These are phyloP conservation scores for Starmerella bombicola DNA, from an alignment of 805 yeast genomes.

Conservation along the genomic window DNA sequence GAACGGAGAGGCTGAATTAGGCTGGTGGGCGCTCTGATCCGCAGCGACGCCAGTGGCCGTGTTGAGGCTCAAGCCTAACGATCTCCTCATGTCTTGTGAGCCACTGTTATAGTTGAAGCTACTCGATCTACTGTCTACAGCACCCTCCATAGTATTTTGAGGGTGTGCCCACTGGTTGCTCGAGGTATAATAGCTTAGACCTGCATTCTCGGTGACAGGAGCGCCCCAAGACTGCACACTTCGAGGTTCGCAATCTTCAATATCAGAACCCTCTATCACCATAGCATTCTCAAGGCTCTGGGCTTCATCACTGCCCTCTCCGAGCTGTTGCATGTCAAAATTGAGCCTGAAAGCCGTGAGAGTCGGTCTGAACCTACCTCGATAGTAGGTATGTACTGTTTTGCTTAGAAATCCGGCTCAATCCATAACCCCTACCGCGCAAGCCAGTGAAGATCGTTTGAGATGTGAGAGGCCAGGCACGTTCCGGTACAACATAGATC, in stretches of 20 bases:
- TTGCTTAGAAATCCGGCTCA: neutral
- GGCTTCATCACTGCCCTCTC: slow-evolving; percentile 18
- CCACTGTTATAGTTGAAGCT: neutral
- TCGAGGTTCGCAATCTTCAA: slow-evolving; percentile 13
- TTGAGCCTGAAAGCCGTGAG: neutral
- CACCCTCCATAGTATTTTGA: slow-evolving; percentile 1
- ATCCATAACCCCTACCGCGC: neutral
- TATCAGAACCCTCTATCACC: slow-evolving; percentile 23
- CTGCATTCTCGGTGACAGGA: slow-evolving; percentile 12
- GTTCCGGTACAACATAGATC: no score
- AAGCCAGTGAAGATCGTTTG: no score
- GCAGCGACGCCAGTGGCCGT: neutral
- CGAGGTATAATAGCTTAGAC: slow-evolving; percentile 16
- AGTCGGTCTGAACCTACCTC: neutral
- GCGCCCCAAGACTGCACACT: slow-evolving; percentile 9
- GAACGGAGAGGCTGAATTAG: neutral
- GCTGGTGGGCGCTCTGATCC: neutral
- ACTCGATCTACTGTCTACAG: neutral
- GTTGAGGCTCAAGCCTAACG: neutral
- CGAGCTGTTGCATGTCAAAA: slow-evolving; percentile 8
- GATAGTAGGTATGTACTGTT: neutral
- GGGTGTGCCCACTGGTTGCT: slow-evolving; percentile 16
- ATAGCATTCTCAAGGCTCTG: slow-evolving; percentile 20
- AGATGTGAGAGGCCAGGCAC: no score
- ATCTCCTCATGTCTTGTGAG: neutral